Evolutionary conservation across 352 stramenopile species (phyloP), one percentile per base, ranked within the genome.

Genomic region (Phytophthora rubi): DNA sequence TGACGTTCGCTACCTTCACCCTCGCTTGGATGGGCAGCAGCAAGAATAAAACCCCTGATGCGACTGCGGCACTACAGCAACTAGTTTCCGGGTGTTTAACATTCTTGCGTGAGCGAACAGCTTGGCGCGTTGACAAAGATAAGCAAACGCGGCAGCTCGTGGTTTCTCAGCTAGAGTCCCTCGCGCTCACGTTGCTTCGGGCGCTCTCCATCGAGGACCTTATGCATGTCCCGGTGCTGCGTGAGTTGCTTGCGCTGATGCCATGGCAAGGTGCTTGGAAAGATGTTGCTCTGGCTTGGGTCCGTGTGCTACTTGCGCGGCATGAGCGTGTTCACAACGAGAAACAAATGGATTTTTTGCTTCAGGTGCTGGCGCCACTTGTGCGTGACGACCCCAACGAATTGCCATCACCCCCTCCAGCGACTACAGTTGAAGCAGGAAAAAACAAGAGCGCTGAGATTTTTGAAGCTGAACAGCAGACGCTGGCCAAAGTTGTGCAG

Each of bases 401-500:
- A 3, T 52, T 74, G 18, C 72, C 79, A 44, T 65, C 65, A 1
- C 52, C 62, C 44, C 28, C 51, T 8, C 45, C 42, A 53, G 54
- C 56, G 18, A 58, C 35, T 1, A 4, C 68, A 57, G 55, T 16
- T 33, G 64, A 63, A 57, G 26, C 44, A 15, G 60, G 44, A 42
- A 70, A 63, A 28, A 65, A 30, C 35, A 79, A 63, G 37, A 71
- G 55, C 28, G 54, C 51, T 10, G 69, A 89, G 71, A 81, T 78
- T 4, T 92, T 95, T 68, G 90, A 92, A 70, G 59, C 82, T 33
- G 96, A 99, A 65, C 93, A 98, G 67, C 76, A 90, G 16, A 78
- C 97, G 13, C 82, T 99, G 23, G 92, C 95, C 15, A 98, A 97
- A 59, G 67, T 99, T 6, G 75, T 99, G 16, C 94, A 99, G 68